Conservation (phyloP, 176 grass and related monocot genomes). For the Musa itinerans region DNA sequence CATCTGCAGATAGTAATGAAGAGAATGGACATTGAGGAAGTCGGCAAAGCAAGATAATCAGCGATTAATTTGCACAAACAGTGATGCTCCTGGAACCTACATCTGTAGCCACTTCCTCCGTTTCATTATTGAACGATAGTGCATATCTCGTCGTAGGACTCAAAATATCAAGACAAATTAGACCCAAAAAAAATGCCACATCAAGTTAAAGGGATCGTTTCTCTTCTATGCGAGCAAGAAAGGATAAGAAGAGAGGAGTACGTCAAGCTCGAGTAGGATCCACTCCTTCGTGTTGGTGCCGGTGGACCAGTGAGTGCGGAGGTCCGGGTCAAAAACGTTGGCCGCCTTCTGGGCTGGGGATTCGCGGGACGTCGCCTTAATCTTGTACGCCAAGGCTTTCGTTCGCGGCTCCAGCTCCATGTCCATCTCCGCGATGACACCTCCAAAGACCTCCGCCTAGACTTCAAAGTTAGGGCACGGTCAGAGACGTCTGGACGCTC, state of each 20-base stretch:
- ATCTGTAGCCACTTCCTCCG: too few relatives aligned
- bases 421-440: conserved; percentile 25
- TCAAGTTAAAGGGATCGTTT: too few relatives aligned
- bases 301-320: conserved; percentile 88
- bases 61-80: too few relatives aligned
- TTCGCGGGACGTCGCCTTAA: conserved; percentile 81
- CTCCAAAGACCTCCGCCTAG: not conserved
- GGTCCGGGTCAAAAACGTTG: conserved; percentile 69
- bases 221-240: not conserved
- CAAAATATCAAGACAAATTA: too few relatives aligned
- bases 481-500: not conserved
- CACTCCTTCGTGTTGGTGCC: conserved; percentile 89
- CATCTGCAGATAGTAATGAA: too few relatives aligned
- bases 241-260: conserved; percentile 12
- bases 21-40: too few relatives aligned
- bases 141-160: too few relatives aligned
- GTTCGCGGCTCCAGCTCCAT: conserved; percentile 51
- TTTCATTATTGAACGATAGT: too few relatives aligned
- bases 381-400: conserved; percentile 50
- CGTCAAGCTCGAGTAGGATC: conserved; percentile 91
- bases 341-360: conserved; percentile 70
- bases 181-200: too few relatives aligned
- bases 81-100: too few relatives aligned
- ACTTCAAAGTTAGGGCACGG: not conserved
- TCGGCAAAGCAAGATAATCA: too few relatives aligned